phyloP scores from a whole-genome alignment of 768 basidiomycete species.

The Lactifluus piperatus region DNA sequence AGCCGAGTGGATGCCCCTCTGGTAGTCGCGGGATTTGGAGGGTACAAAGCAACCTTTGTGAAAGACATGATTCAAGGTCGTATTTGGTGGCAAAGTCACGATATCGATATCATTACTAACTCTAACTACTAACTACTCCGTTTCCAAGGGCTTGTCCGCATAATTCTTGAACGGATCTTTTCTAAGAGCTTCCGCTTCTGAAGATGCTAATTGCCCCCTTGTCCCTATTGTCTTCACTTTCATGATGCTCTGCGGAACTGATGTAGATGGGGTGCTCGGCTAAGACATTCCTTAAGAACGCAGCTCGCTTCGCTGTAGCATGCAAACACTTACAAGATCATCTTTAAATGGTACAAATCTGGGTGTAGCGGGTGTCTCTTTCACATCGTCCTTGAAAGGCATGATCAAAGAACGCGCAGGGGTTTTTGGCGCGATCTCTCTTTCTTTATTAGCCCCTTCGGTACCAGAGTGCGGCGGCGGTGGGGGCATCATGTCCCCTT shows the following conservation, averaged over 20 bases:
- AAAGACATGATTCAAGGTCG: slow-evolving; percentile 37
- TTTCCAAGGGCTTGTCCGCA: slow-evolving; percentile 21
- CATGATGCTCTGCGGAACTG: slow-evolving; percentile 53
- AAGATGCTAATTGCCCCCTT: slow-evolving; percentile 36
- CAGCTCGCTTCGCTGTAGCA: slow-evolving; percentile 7
- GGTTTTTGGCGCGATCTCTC: slow-evolving; percentile 27
- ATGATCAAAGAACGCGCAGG: slow-evolving; percentile 25
- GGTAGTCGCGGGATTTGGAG: slow-evolving; percentile 61
- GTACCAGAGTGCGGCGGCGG: slow-evolving; percentile 33
- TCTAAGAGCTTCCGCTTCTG: slow-evolving; percentile 70
- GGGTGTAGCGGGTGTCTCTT: slow-evolving; percentile 37
- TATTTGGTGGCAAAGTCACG: background rate
- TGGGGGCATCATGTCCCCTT: slow-evolving; percentile 16
- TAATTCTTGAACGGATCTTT: slow-evolving; percentile 81
- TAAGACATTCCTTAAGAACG: slow-evolving; percentile 23
- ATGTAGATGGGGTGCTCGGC: slow-evolving; percentile 26
- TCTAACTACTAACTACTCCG: slow-evolving; percentile 4
- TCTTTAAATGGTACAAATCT: slow-evolving; percentile 68
- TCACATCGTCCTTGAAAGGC: slow-evolving; percentile 24
- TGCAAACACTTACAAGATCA: slow-evolving; percentile 40
- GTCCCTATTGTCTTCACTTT: slow-evolving; percentile 43
- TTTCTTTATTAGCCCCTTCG: slow-evolving; percentile 21
- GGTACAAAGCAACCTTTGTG: slow-evolving; percentile 43
- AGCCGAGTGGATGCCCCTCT: slow-evolving; percentile 69
- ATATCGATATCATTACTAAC: slow-evolving; percentile 10